phyloP scores from a whole-genome alignment of 805 yeast genomes.

The Peterozyma toletana region DNA sequence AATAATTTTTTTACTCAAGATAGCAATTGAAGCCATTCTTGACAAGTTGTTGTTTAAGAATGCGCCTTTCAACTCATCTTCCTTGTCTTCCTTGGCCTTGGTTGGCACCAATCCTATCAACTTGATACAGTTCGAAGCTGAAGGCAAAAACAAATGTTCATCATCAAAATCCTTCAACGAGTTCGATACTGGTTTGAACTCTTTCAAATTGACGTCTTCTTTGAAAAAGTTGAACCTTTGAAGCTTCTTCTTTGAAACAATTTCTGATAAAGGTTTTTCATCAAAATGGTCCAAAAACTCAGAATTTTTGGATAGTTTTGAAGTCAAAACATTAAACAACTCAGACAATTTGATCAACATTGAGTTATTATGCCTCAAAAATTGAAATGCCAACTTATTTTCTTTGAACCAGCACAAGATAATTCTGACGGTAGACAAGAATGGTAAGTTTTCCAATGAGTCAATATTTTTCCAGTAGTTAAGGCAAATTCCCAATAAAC shows the following conservation, averaged over 20 bases:
- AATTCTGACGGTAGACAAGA: slow-evolving; percentile 37
- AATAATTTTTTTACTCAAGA: slow-evolving; percentile 21
- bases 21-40: slow-evolving; percentile 26
- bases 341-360: slow-evolving; percentile 3
- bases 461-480: slow-evolving; percentile 15
- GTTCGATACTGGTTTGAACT: slow-evolving; percentile 47
- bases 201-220: slow-evolving; percentile 61
- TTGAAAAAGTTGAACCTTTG: slow-evolving; percentile 48
- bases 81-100: not conserved
- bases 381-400: slow-evolving; percentile 32
- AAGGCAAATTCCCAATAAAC: slow-evolving; percentile 17
- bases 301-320: slow-evolving; percentile 10
- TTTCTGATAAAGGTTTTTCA: slow-evolving; percentile 1
- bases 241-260: slow-evolving; percentile 19
- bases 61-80: slow-evolving; percentile 11
- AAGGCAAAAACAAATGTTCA: slow-evolving; percentile 29
- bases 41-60: slow-evolving; percentile 23
- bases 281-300: slow-evolving; percentile 7
- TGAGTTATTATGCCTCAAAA: slow-evolving; percentile 7
- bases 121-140: slow-evolving; percentile 20
- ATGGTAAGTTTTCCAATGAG: slow-evolving; percentile 11
- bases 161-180: slow-evolving; percentile 60
- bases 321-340: slow-evolving; percentile 1
- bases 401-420: slow-evolving; percentile 52
- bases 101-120: slow-evolving; percentile 24